Base-by-base conservation (phyloP, 352 stramenopile genomes). In the Pythium pyrilobum region DNA sequence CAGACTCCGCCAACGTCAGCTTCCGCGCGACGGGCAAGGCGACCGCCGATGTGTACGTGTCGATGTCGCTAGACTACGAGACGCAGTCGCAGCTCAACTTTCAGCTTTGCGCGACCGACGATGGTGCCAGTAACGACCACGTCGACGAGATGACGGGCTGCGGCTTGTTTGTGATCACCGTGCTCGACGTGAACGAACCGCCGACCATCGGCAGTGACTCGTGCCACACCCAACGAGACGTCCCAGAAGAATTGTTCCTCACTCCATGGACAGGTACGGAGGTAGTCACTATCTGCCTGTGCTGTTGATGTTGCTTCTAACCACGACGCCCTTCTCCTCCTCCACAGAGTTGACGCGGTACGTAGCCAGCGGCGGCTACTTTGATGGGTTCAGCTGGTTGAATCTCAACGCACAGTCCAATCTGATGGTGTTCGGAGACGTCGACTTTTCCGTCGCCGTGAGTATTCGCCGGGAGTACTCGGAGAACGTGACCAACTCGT, bases 91-190 rank as follows among this genome's bases (percentile, higher is more conserved):
- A 41, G 2, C n/a, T 80, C 11, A 52, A 15, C 3, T 74, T 74
- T 29, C 40, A 64, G 7, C 24, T 86, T 1, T 86, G 75, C 21
- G 70, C 71, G n/a, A 71, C 57, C 0, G 75, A 86, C 40, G 73
- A 85, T 36, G 74, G 74, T 24, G 71, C 41, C 6, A 54, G 39
- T 42, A 80, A 81, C 28, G 43, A 82, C 50, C 72, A 62, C 32
- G 49, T 78, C 29, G 60, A 66, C 6, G 60, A 60, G 20, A 85
- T 85, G 74, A 72, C 55, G n/a, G 65, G 64, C 8, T 85, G 74
- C 23, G 71, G 62, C 20, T 57, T 38, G 16, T 24, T 85, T n/a
- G 59, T 40, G 2, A 62, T 85, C 50, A 37, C 36, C 10, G 58
- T 85, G 7, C 18, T 44, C 5, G 63, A 85, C 39, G 50, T 71